phyloP scores from a whole-genome alignment of 805 yeast species.

The Ogataea angusta region DNA sequence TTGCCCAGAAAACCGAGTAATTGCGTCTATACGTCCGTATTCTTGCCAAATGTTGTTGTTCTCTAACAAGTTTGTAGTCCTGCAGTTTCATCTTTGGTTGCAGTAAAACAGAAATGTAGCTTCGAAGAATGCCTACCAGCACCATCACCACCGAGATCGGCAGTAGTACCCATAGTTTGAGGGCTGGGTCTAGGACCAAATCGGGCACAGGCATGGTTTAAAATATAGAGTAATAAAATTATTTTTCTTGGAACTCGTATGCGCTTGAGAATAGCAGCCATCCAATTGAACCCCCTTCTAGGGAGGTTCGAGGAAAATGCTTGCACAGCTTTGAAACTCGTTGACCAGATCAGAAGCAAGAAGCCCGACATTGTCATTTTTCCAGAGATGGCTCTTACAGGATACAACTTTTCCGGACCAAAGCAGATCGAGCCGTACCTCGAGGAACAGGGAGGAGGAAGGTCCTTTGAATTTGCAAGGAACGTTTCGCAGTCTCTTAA shows the following conservation, averaged over 20 bases:
- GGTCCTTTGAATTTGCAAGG: conserved; percentile 54
- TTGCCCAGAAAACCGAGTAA: conserved; percentile 41
- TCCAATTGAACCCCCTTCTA: conserved; percentile 65
- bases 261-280: conserved; percentile 56
- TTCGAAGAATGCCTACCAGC: conserved; percentile 74
- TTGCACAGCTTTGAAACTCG: conserved; percentile 41
- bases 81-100: conserved; percentile 56
- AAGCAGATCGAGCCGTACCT: conserved; percentile 54
- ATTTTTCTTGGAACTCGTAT: conserved; percentile 25
- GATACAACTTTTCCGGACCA: conserved; percentile 61
- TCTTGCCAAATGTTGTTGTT: conserved; percentile 60
- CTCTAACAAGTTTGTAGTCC: conserved; percentile 49
- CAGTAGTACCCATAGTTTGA: conserved; percentile 84
- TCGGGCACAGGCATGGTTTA: conserved; percentile 39
- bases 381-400: conserved; percentile 84
- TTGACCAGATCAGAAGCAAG: conserved; percentile 25
- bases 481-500: conserved; percentile 44
- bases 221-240: conserved; percentile 13
- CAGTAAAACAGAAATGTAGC: conserved; percentile 60
- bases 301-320: conserved; percentile 58
- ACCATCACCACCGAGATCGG: conserved; percentile 93
- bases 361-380: conserved; percentile 66
- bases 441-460: conserved; percentile 40
- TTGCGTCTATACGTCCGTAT: conserved; percentile 58
- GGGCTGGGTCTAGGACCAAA: conserved; percentile 69